Evolutionary conservation across 108 stramenopile species (phyloP).

Genomic region (Parietichytrium sp.): DNA sequence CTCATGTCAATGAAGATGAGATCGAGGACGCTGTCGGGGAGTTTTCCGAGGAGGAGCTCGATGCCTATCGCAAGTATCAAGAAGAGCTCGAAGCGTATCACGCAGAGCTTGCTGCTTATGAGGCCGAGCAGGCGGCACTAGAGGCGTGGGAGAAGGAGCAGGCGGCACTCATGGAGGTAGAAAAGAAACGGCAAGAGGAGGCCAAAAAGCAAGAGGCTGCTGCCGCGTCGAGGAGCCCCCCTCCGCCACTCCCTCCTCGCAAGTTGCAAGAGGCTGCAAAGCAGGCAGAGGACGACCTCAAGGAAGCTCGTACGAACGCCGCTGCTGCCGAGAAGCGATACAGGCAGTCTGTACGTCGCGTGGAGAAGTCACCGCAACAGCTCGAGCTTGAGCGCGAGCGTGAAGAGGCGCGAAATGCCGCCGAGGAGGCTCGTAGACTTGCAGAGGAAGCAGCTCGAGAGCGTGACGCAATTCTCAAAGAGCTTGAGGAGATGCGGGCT

Average conservation of each 20-base stretch:
- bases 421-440: neutral
- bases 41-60: constrained; percentile 3
- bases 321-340: neutral
- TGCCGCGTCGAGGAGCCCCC: too few relatives aligned
- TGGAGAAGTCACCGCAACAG: neutral
- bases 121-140: constrained; percentile 29
- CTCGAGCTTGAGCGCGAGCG: neutral
- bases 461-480: neutral
- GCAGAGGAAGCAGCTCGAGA: constrained; percentile 19
- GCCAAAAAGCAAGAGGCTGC: neutral
- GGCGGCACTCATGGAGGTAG: neutral
- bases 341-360: neutral
- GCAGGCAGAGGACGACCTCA: neutral
- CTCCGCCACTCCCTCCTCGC: too few relatives aligned
- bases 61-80: constrained; percentile 8
- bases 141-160: constrained; percentile 14
- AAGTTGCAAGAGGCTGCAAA: neutral
- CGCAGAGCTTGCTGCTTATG: constrained; percentile 36
- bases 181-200: constrained; percentile 21
- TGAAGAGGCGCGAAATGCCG: neutral
- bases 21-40: constrained; percentile 25
- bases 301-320: too few relatives aligned
- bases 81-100: constrained; percentile 3
- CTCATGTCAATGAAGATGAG: neutral
- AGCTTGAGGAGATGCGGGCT: neutral